Percentiles rank a stretch among this genome's conserved stretches.
These are phyloP conservation scores for Pittosporum tobira DNA, from an alignment of 129 eudicot species.

Conservation along the genomic window DNA sequence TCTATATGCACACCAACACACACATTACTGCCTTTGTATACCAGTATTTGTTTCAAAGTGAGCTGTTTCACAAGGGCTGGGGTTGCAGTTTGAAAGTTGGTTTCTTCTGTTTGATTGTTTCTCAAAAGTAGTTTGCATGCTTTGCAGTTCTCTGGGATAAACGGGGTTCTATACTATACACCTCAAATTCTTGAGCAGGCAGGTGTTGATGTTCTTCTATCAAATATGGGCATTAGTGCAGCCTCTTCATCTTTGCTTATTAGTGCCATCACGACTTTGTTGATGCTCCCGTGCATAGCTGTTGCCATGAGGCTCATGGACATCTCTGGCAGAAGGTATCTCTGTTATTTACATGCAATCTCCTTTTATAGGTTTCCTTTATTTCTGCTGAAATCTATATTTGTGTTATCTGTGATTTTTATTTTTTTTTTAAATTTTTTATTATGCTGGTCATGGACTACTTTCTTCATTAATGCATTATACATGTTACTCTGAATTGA, in stretches of 20 bases:
- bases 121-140: background rate
- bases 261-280: slow-evolving; percentile 57
- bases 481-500: background rate
- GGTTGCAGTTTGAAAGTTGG: background rate
- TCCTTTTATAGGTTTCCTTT: background rate
- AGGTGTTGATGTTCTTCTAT: slow-evolving; percentile 70
- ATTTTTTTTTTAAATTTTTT: no score
- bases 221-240: slow-evolving; percentile 62
- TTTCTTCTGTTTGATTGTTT: background rate
- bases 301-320: slow-evolving; percentile 96
- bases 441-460: no score
- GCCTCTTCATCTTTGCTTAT: slow-evolving; percentile 72
- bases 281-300: slow-evolving; percentile 93
- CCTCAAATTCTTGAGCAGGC: slow-evolving; percentile 97
- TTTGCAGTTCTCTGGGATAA: slow-evolving; percentile 88
- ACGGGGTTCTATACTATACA: slow-evolving; percentile 88
- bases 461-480: no score
- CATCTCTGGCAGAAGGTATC: slow-evolving; percentile 82
- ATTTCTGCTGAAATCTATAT: background rate
- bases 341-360: background rate
- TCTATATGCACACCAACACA: no score
- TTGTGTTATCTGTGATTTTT: background rate
- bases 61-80: background rate
- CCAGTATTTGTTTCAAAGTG: no score
- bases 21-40: no score